phyloP scores from a whole-genome alignment of 176 grass and related monocot species.

The Tillandsia leiboldiana region DNA sequence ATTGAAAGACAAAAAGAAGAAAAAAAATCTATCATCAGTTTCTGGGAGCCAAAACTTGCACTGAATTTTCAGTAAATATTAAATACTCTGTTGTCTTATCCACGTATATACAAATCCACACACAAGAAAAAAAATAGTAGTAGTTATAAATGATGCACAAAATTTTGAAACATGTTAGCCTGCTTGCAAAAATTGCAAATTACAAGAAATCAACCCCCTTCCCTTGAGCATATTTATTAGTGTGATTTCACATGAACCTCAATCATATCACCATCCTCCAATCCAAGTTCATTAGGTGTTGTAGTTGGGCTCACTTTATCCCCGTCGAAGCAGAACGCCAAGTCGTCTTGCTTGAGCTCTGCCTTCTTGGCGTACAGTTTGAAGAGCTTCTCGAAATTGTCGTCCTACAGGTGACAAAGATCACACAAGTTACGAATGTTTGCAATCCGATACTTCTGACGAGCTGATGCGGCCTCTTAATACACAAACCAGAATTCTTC shows the following conservation, averaged over 20 bases:
- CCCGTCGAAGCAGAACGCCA: slow-evolving; percentile 72
- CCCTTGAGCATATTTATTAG: slow-evolving; percentile 28
- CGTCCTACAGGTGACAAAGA: slow-evolving; percentile 43
- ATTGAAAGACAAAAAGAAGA: no score
- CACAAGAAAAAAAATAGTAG: no score
- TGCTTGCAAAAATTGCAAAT: no score
- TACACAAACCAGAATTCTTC: no score
- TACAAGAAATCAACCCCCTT: not conserved
- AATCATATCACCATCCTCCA: slow-evolving; percentile 78
- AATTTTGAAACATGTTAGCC: no score
- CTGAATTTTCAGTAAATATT: not conserved
- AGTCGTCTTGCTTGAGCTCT: slow-evolving; percentile 29
- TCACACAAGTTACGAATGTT: not conserved
- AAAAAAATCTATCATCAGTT: not conserved
- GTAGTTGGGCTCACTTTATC: slow-evolving; percentile 37
- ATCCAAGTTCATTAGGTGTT: slow-evolving; percentile 56
- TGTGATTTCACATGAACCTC: slow-evolving; percentile 50
- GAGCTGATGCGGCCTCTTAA: no score
- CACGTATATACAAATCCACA: not conserved
- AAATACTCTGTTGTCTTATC: not conserved
- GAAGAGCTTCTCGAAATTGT: slow-evolving; percentile 74
- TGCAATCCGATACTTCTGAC: no score
- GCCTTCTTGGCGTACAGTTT: slow-evolving; percentile 64
- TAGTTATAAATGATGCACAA: no score
- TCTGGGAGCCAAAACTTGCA: not conserved